Conservation (phyloP, 2,329 filamentous ascomycete species). For the Aspergillus sp. region DNA sequence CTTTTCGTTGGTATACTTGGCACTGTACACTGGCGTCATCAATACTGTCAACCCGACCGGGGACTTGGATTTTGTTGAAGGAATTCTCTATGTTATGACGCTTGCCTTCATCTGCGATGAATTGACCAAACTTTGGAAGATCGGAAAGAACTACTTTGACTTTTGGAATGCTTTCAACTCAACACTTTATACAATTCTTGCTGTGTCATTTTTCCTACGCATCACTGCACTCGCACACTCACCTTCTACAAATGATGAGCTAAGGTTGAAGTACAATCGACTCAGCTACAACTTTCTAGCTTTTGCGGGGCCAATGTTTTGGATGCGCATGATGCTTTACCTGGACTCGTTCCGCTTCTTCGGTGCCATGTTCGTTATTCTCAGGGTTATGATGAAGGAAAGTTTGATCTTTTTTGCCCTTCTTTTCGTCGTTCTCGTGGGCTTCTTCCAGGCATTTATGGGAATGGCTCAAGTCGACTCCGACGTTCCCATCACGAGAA, state of each 20-base stretch:
- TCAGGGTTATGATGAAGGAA: slow-evolving; percentile 93
- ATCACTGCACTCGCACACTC: slow-evolving; percentile 70
- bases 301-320: slow-evolving; percentile 94
- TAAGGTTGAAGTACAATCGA: slow-evolving; percentile 63
- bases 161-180: slow-evolving; percentile 98
- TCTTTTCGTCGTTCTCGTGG: slow-evolving; percentile 68
- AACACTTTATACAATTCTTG: slow-evolving; percentile 72
- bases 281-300: slow-evolving; percentile 92
- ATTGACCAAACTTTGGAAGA: slow-evolving; percentile 83
- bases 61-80: slow-evolving; percentile 78
- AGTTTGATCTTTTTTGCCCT: slow-evolving; percentile 95
- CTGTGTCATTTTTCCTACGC: slow-evolving; percentile 72
- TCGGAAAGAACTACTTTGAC: slow-evolving; percentile 81
- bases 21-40: slow-evolving; percentile 82
- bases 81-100: slow-evolving; percentile 84
- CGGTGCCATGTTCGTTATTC: slow-evolving; percentile 93
- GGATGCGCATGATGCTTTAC: slow-evolving; percentile 86
- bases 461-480: slow-evolving; percentile 81
- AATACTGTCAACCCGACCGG: slow-evolving; percentile 87
- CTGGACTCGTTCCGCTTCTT: slow-evolving; percentile 94
- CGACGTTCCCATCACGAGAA: slow-evolving; percentile 47
- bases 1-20: slow-evolving; percentile 77
- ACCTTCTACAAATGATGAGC: slow-evolving; percentile 41
- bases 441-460: slow-evolving; percentile 89
- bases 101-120: slow-evolving; percentile 88